Conservation (phyloP, 805 yeast genomes). For the Metschnikowia peoriensis region DNA sequence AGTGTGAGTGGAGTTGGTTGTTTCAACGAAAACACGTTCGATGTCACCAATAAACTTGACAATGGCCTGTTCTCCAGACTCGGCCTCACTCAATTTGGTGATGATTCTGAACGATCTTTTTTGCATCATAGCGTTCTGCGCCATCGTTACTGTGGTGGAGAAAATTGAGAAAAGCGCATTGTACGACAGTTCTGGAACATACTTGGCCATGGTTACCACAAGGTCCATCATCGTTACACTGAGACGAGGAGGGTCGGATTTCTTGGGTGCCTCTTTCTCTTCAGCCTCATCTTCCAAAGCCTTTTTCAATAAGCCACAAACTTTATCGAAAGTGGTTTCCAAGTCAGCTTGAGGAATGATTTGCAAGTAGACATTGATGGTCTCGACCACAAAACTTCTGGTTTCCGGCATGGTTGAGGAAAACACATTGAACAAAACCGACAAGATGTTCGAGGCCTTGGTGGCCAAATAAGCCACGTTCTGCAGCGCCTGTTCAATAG, state of each 20-base stretch:
- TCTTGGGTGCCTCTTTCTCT: slow-evolving; percentile 31
- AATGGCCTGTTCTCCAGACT: slow-evolving; percentile 57
- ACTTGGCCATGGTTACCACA: slow-evolving; percentile 81
- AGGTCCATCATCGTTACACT: slow-evolving; percentile 90
- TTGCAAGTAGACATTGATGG: slow-evolving; percentile 77
- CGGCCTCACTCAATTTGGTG: slow-evolving; percentile 66
- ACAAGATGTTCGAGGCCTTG: slow-evolving; percentile 71
- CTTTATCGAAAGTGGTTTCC: slow-evolving; percentile 76
- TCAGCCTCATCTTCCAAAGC: slow-evolving; percentile 53
- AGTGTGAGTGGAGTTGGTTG: slow-evolving; percentile 56
- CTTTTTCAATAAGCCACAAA: slow-evolving; percentile 72
- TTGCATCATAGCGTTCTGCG: slow-evolving; percentile 68
- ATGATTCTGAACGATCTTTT: slow-evolving; percentile 86
- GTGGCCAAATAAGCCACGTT: slow-evolving; percentile 63
- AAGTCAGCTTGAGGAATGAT: slow-evolving; percentile 68
- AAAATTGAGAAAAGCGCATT: slow-evolving; percentile 77
- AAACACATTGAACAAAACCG: slow-evolving; percentile 89
- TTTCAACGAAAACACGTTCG: slow-evolving; percentile 55
- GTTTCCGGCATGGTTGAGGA: slow-evolving; percentile 84
- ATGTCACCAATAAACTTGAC: slow-evolving; percentile 53
- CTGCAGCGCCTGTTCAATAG: slow-evolving; percentile 51
- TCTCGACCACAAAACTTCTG: slow-evolving; percentile 80
- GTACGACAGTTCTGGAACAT: slow-evolving; percentile 69
- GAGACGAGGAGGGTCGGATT: slow-evolving; percentile 44
- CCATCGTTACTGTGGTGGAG: slow-evolving; percentile 55